A percentile compares a stretch with the other conserved stretches of the same genome.
Evolutionary conservation across 208 protist species (phyloP).

Genomic region (Crithidia fasciculata): DNA sequence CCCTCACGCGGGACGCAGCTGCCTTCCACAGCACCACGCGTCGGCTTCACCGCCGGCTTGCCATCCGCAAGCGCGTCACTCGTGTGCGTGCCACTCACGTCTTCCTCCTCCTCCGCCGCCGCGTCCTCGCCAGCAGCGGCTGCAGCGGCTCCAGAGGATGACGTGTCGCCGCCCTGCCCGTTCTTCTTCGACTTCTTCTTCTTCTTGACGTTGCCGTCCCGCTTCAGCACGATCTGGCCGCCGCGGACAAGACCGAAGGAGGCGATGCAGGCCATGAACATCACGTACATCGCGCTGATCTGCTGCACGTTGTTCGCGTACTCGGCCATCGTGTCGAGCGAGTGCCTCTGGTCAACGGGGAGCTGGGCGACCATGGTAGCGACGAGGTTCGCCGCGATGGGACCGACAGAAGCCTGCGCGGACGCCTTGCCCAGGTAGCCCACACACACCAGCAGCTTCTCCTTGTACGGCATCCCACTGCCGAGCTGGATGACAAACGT

Average conservation of each 20-base stretch:
- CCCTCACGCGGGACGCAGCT: not conserved
- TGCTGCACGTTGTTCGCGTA: slow-evolving; percentile 78
- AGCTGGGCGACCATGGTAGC: slow-evolving; percentile 44
- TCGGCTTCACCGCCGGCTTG: not conserved
- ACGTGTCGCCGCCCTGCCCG: not conserved
- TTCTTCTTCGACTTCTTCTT: slow-evolving; percentile 1
- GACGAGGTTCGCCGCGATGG: slow-evolving; percentile 67
- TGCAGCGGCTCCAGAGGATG: not conserved
- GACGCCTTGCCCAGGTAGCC: slow-evolving; percentile 80
- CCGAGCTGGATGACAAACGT: slow-evolving; percentile 64
- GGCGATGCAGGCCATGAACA: slow-evolving; percentile 78
- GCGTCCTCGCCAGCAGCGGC: not conserved
- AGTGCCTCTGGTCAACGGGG: slow-evolving; percentile 19
- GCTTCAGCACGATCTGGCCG: slow-evolving; percentile 51
- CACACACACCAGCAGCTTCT: slow-evolving; percentile 72
- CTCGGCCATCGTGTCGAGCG: slow-evolving; percentile 32
- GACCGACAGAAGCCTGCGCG: slow-evolving; percentile 76
- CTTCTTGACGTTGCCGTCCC: slow-evolving; percentile 9
- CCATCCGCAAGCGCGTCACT: not conserved
- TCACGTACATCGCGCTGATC: slow-evolving; percentile 79
- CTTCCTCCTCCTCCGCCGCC: not conserved
- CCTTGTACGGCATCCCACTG: slow-evolving; percentile 48
- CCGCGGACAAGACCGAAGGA: slow-evolving; percentile 65
- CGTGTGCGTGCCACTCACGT: not conserved
- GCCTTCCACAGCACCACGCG: not conserved